Conservation (phyloP, 2,329 filamentous ascomycete genomes). For the Sarocladium kiliense region DNA sequence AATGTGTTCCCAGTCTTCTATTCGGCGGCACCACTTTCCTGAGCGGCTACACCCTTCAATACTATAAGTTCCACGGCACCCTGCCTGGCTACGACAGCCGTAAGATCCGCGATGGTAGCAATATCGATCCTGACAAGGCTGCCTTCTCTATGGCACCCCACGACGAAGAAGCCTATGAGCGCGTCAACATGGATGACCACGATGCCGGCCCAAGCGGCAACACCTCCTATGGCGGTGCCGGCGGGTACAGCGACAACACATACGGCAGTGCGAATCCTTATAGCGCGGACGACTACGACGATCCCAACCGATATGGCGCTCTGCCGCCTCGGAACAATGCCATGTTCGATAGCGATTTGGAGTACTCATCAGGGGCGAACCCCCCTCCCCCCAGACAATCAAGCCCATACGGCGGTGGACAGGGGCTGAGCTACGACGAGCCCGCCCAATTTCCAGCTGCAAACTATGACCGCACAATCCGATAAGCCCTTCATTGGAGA, state of each 20-base stretch:
- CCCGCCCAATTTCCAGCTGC: constrained; percentile 51
- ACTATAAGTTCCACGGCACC: constrained; percentile 56
- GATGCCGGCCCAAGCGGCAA: constrained; percentile 23
- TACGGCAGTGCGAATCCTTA: constrained; percentile 34
- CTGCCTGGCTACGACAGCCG: constrained; percentile 56
- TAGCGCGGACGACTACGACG: constrained; percentile 32
- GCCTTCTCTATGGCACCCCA: constrained; percentile 64
- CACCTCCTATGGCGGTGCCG: constrained; percentile 26
- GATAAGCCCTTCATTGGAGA: constrained; percentile 20
- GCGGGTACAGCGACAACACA: constrained; percentile 25
- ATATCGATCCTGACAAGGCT: constrained; percentile 65
- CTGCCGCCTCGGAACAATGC: constrained; percentile 32
- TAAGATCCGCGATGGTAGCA: constrained; percentile 34
- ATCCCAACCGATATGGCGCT: constrained; percentile 34
- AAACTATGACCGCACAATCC: constrained; percentile 50
- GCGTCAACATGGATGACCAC: constrained; percentile 53
- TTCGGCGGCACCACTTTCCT: constrained; percentile 49
- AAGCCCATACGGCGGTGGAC: constrained; percentile 24
- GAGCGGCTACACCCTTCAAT: constrained; percentile 55
- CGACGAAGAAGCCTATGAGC: constrained; percentile 61
- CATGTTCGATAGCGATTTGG: constrained; percentile 46
- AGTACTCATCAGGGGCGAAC: constrained; percentile 34
- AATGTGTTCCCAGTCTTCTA: constrained; percentile 39
- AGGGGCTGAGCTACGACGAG: constrained; percentile 35
- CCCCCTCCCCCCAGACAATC: neutral